Base-by-base conservation (phyloP, 805 yeast genomes). In the Zygotorulaspora danielsina region DNA sequence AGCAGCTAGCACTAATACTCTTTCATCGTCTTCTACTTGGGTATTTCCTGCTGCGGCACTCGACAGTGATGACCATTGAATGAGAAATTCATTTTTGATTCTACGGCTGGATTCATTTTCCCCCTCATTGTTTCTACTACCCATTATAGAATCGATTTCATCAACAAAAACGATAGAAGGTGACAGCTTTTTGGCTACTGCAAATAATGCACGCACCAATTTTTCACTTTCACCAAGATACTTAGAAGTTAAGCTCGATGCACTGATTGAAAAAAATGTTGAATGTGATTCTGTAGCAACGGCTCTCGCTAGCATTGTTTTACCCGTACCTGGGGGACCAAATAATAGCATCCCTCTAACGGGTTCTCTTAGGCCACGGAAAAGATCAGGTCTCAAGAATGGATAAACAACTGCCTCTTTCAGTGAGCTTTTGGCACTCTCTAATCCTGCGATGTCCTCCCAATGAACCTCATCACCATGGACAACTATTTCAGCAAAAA, bases 321-420 rank as follows among this genome's bases (percentile, higher is more conserved):
- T 90, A 41, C 97, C 97, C 0, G 97, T 90, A n/a, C 98, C 98
- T 0, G 97, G 97, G 2, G 98, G 97, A 0, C 98, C 98, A 67
- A 88, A 90, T 29, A 90, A 65, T 15, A 90, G 70, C 95, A 93
- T 87, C n/a, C 97, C 97, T 42, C 95, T 68, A 0, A 95, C 89
- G 0, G 97, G 97, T 64, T 89, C 97, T 50, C 97, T 71, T 38
- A 90, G 66, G 0, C 97, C 97, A 43, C 78, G 75, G 59, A 90
- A 93, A 41, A 90, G 69, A 63, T 90, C 97, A 0, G 97, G 98
- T 36, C 97, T 72, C 48, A 93, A 64, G 56, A 90, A 89, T 17
- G 98, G 98, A 59, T 89, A 90, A 10, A 90, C 97, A 3, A 93
- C 96, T 0, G 97, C 85, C 59, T 90, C 98, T 59, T 88, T 90